phyloP scores from a whole-genome alignment of 192 early-diverging fungal species.

The Fimicolochytrium jonesii region DNA sequence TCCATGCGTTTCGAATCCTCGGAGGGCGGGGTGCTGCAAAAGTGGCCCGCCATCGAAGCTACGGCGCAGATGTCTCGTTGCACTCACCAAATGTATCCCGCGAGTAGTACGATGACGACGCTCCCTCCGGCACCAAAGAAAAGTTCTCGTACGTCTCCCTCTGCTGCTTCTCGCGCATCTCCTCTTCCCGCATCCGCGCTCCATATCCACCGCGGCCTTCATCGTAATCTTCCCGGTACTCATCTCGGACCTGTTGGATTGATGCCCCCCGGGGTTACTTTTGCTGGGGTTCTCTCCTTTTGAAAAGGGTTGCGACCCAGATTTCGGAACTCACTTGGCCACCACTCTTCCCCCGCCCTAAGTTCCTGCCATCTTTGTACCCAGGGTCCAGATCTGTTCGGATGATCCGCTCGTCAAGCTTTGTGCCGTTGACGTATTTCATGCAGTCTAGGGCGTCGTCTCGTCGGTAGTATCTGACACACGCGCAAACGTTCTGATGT shows the following conservation, averaged over 20 bases:
- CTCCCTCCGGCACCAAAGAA: constrained; percentile 24
- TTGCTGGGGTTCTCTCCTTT: background rate
- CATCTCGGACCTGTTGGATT: constrained; percentile 71
- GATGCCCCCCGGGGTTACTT: background rate
- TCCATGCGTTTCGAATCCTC: background rate
- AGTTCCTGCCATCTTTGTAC: constrained; percentile 87
- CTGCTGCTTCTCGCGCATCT: constrained; percentile 46
- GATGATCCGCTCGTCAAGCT: constrained; percentile 91
- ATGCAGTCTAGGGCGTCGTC: constrained; percentile 88
- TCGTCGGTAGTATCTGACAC: constrained; percentile 77
- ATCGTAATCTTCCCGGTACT: constrained; percentile 93
- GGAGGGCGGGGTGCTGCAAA: too few species aligned
- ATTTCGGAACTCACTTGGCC: constrained; percentile 64
- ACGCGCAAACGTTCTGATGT: background rate
- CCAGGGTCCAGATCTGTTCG: constrained; percentile 96
- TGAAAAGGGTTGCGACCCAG: background rate
- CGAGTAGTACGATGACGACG: constrained; percentile 11
- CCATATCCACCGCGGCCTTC: constrained; percentile 95
- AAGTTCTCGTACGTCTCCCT: constrained; percentile 56
- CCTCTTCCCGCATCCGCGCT: constrained; percentile 58
- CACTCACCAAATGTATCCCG: constrained; percentile 1
- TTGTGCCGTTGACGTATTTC: constrained; percentile 91
- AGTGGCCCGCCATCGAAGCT: too few species aligned
- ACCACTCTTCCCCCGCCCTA: constrained; percentile 88
- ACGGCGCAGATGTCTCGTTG: background rate